Base-by-base conservation (phyloP, 352 stramenopile genomes). In the Pythium rhizo-oryzae region DNA sequence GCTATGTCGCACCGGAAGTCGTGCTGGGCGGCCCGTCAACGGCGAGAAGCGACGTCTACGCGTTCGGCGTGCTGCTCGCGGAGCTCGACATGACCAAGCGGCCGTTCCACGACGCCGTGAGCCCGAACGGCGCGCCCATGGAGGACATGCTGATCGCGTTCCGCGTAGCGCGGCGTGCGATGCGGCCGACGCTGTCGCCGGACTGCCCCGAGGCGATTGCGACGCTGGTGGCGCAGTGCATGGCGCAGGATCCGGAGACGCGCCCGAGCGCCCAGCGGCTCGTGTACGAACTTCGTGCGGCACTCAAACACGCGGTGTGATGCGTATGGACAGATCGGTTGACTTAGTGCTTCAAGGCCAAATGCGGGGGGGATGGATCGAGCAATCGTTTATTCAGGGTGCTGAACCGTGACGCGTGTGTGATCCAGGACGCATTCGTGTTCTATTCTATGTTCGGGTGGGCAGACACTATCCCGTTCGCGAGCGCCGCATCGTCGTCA, bases 121-220 rank as follows among this genome's bases (percentile, higher is more conserved):
- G 87, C 70, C 88, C 80, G 39, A 86, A 91, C 61, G 82, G 79
- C 19, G 73, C 78, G 35, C 84, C 86, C 61, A 86, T 89, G 77
- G 80, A 85, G 53, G 82, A 91, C 37, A 79, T 89, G 50, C 86
- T 81, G 21, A 86, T 91, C 47, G 82, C 49, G 25, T 39, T 56
- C 25, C 49, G 28, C 13, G 49, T 56, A 7, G 49, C 49, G 9
- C 23, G 49, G 1, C 49, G 49, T 5, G 5, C 35, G 4, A 21
- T 56, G 24, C 43, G 43, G 3, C 43, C 43, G 18, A 50, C 43
- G 19, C 6, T 50, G 18, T 50, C 43, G 19, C 25, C 23, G 24
- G 24, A 50, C 15, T 50, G 43, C 19, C 43, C 43, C 13, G 16
- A n/a, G 18, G 43, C 15, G 13, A 50, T 50, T 16, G 18, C 49